Evolutionary conservation across 2,329 filamentous ascomycete genomes (phyloP).

Genomic region (Venturia carpophila): DNA sequence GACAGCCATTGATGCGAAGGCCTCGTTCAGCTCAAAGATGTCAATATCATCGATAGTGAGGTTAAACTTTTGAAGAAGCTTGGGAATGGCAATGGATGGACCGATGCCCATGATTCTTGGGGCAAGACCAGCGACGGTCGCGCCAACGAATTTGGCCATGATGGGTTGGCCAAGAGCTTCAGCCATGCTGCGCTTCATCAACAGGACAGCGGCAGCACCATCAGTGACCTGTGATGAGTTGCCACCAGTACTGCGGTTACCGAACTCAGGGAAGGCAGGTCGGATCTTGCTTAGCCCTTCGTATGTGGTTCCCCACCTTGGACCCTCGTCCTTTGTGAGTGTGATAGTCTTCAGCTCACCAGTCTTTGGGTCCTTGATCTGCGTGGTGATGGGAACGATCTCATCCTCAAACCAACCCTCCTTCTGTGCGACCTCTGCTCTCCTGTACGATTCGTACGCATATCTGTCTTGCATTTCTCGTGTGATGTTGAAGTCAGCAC

Average conservation of each 20-base stretch:
- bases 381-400: slow-evolving; percentile 79
- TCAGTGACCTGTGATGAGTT: slow-evolving; percentile 95
- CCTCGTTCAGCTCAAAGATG: slow-evolving; percentile 91
- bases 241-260: slow-evolving; percentile 77
- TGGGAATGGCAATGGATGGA: slow-evolving; percentile 62
- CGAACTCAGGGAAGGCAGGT: slow-evolving; percentile 83
- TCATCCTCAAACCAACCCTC: slow-evolving; percentile 88
- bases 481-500: slow-evolving; percentile 76
- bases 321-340: slow-evolving; percentile 80
- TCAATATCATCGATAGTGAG: slow-evolving; percentile 76
- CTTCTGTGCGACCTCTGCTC: slow-evolving; percentile 86
- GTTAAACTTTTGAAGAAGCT: slow-evolving; percentile 75
- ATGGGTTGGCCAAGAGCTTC: slow-evolving; percentile 83
- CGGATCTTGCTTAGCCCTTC: slow-evolving; percentile 79
- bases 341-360: slow-evolving; percentile 71
- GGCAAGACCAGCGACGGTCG: slow-evolving; percentile 81
- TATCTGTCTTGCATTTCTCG: slow-evolving; percentile 77
- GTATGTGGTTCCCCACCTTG: slow-evolving; percentile 79
- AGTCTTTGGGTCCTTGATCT: slow-evolving; percentile 73
- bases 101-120: slow-evolving; percentile 97
- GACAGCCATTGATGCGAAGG: slow-evolving; percentile 94
- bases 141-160: slow-evolving; percentile 87
- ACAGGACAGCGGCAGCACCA: slow-evolving; percentile 76
- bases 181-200: slow-evolving; percentile 92
- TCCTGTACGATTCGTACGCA: slow-evolving; percentile 77